Conservation (phyloP, 306 rosid species). For the Cicer cuneatum region DNA sequence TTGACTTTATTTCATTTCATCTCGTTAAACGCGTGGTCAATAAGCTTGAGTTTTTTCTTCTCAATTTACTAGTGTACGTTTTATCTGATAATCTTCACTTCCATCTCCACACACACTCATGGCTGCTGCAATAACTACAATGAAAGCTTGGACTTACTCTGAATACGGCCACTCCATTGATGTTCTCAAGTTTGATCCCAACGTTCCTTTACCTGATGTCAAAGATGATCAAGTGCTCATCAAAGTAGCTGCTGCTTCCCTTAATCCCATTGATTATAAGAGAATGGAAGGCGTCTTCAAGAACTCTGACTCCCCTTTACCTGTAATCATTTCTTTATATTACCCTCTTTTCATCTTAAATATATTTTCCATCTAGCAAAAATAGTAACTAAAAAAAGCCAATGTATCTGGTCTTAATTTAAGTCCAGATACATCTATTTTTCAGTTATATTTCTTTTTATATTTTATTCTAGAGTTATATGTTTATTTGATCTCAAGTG, state of each 20-base stretch:
- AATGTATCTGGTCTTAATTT: too few relatives aligned
- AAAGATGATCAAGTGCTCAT: conserved; percentile 31
- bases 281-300: conserved; percentile 15
- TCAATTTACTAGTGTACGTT: too few relatives aligned
- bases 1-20: too few relatives aligned
- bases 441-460: too few relatives aligned
- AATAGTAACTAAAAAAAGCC: too few relatives aligned
- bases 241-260: conserved; percentile 29
- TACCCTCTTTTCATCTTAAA: not conserved
- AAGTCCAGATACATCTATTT: too few relatives aligned
- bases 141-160: conserved; percentile 27
- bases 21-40: too few relatives aligned
- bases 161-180: conserved; percentile 7
- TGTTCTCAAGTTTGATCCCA: conserved; percentile 10
- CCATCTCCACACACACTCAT: not conserved
- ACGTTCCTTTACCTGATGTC: not conserved
- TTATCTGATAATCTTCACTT: not conserved
- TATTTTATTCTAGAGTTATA: too few relatives aligned
- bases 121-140: not conserved
- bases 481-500: too few relatives aligned
- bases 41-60: too few relatives aligned
- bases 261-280: conserved; percentile 33
- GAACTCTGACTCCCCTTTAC: conserved; percentile 16
- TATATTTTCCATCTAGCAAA: too few relatives aligned
- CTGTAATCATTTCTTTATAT: not conserved